Evolutionary conservation across 257 asterid species (phyloP).

Genomic region (Apocynum venetum): DNA sequence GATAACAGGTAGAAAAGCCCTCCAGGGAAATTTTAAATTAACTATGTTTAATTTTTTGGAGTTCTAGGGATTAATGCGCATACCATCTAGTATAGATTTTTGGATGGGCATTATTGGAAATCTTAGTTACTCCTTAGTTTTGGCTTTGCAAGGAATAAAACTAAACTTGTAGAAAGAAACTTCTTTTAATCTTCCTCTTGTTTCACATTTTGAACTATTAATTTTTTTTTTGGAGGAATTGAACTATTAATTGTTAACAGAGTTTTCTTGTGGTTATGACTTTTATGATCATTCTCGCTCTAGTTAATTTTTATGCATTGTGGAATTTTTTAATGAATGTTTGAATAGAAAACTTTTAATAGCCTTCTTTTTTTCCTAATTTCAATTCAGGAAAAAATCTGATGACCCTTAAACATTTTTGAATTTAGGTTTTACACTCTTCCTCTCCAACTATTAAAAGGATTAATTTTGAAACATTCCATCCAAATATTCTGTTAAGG

Average conservation of each 20-base stretch:
- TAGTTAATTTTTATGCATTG: background rate
- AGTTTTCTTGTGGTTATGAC: background rate
- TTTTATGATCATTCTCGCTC: background rate
- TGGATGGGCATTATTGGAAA: background rate
- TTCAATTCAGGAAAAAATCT: background rate
- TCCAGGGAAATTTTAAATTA: too few relatives aligned
- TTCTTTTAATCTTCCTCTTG: background rate
- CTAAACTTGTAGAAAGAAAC: background rate
- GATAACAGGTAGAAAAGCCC: background rate
- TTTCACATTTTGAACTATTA: background rate
- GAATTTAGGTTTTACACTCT: background rate
- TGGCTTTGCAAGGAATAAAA: background rate
- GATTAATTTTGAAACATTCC: background rate
- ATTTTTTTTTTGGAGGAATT: background rate
- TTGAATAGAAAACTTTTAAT: background rate
- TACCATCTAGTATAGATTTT: background rate
- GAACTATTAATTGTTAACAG: background rate
- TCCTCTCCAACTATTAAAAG: background rate
- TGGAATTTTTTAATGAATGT: background rate
- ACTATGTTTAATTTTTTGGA: too few relatives aligned
- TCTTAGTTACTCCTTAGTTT: background rate
- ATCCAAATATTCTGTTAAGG: background rate
- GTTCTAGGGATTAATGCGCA: background rate
- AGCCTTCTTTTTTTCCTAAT: background rate
- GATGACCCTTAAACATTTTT: background rate